phyloP scores from a whole-genome alignment of 1,139 yeast genomes.

The Blastobotrys elegans region DNA sequence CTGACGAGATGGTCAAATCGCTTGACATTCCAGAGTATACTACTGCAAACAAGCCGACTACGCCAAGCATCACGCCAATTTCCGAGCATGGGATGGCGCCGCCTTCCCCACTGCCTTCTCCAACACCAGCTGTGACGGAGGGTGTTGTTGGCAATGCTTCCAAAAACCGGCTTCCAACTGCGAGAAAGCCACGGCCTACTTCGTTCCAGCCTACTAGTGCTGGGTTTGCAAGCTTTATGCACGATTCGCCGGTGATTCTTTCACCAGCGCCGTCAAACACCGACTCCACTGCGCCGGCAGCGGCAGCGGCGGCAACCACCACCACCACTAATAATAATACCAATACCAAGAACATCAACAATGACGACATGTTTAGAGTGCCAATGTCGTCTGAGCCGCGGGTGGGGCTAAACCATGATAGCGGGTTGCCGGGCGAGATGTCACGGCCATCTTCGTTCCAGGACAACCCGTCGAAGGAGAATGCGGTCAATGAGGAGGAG shows the following conservation, averaged over 20 bases:
- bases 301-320: background rate
- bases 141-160: conserved; percentile 3
- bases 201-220: conserved; percentile 33
- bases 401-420: conserved; percentile 33
- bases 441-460: conserved; percentile 28
- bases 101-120: conserved; percentile 7
- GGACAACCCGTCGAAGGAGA: background rate
- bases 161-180: conserved; percentile 26
- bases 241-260: conserved; percentile 1
- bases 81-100: conserved; percentile 10
- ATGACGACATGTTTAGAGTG: conserved; percentile 19
- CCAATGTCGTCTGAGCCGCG: conserved; percentile 33
- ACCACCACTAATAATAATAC: background rate
- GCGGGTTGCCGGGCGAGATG: conserved; percentile 36
- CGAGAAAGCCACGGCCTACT: conserved; percentile 37
- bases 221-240: conserved; percentile 9
- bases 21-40: conserved; percentile 22
- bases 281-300: background rate
- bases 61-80: conserved; percentile 11
- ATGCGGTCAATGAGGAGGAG: background rate
- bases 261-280: background rate
- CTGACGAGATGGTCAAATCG: conserved; percentile 24
- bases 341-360: background rate
- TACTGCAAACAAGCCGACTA: conserved; percentile 14
- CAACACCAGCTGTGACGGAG: background rate